phyloP scores from a whole-genome alignment of 306 rosid genomes.

The Bauhinia variegata region DNA sequence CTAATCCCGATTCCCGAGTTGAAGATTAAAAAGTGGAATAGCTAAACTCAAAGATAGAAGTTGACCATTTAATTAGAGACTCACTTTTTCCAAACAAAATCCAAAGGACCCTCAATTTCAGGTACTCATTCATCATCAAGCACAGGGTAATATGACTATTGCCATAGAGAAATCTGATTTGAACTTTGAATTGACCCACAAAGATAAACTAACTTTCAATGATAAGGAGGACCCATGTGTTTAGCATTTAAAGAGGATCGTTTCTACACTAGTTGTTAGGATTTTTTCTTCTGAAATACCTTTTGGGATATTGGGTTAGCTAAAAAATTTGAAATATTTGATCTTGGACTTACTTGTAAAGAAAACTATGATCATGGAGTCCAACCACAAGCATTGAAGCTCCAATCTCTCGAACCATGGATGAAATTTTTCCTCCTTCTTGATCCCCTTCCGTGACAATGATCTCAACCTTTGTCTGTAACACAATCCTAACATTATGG shows the following conservation, averaged over 20 bases:
- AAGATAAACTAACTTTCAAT: background rate
- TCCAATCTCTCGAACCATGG: slow-evolving; percentile 66
- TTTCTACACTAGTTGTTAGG: no score
- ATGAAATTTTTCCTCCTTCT: slow-evolving; percentile 70
- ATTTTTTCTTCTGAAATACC: no score
- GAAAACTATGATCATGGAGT: slow-evolving; percentile 90
- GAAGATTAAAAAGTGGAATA: slow-evolving; percentile 26
- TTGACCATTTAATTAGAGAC: slow-evolving; percentile 44
- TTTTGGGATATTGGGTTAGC: no score
- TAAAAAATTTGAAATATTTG: background rate
- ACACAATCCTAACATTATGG: slow-evolving; percentile 66
- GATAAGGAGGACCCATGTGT: slow-evolving; percentile 9
- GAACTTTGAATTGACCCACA: slow-evolving; percentile 3
- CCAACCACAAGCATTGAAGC: slow-evolving; percentile 83
- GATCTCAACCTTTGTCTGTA: slow-evolving; percentile 94
- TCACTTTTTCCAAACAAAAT: slow-evolving; percentile 7
- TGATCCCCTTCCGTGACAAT: slow-evolving; percentile 76
- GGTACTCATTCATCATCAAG: slow-evolving; percentile 14
- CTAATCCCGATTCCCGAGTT: background rate
- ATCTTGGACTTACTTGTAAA: slow-evolving; percentile 70
- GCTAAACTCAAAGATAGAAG: slow-evolving; percentile 28
- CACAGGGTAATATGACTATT: slow-evolving; percentile 15
- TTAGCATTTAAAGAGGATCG: background rate
- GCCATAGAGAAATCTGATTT: slow-evolving; percentile 2
- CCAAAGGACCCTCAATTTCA: slow-evolving; percentile 14